Evolutionary conservation across 352 stramenopile species (phyloP).

Genomic region (Globisporangium echinulatum): DNA sequence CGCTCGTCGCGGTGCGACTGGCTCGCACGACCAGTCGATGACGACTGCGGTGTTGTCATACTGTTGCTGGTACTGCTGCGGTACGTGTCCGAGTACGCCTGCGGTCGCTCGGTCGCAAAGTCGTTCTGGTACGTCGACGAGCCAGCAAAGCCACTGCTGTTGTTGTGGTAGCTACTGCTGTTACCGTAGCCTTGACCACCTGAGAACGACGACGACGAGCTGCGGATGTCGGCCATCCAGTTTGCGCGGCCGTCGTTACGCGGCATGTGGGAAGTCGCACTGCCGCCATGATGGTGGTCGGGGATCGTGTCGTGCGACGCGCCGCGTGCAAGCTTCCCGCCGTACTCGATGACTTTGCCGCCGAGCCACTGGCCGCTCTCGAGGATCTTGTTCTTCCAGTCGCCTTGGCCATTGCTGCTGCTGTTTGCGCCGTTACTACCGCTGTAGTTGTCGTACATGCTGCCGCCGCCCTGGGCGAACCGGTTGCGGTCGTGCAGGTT

Average conservation of each 20-base stretch:
- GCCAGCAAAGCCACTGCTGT: constrained; percentile 3
- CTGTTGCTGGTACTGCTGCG: constrained; percentile 4
- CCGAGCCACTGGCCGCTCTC: constrained; percentile 66
- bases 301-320: constrained; percentile 38
- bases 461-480: constrained; percentile 17
- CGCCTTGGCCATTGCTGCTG: constrained; percentile 15
- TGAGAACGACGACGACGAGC: constrained; percentile 32
- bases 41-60: constrained; percentile 4
- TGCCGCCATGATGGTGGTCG: constrained; percentile 17
- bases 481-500: constrained; percentile 50
- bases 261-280: constrained; percentile 28
- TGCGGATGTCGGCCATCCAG: constrained; percentile 75
- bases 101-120: constrained; percentile 57
- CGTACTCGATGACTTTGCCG: constrained; percentile 69
- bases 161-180: constrained; percentile 13
- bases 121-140: constrained; percentile 58
- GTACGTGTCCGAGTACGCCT: constrained; percentile 36
- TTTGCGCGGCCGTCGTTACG: constrained; percentile 66
- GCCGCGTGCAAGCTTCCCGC: constrained; percentile 41
- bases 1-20: constrained; percentile 15
- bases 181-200: constrained; percentile 16
- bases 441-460: constrained; percentile 25
- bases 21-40: background rate
- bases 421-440: constrained; percentile 7
- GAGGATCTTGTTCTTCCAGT: constrained; percentile 70